phyloP scores from a whole-genome alignment of 2,329 filamentous ascomycete genomes.

The Rhynchosporium agropyri region DNA sequence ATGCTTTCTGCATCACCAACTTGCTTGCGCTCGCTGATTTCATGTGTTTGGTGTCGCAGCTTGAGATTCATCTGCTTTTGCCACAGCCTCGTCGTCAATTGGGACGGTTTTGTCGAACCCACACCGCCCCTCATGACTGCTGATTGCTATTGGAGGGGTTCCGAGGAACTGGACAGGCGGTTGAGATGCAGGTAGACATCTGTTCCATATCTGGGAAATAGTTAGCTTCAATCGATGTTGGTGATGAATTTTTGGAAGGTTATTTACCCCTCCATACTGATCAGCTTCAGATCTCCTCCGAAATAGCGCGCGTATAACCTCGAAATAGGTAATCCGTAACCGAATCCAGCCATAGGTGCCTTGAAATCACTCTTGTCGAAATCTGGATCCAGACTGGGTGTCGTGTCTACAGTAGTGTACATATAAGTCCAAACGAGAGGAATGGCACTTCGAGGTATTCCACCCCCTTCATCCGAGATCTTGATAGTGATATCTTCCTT shows the following conservation, averaged over 20 bases:
- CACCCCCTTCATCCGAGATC: conserved; percentile 93
- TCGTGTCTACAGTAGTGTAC: conserved; percentile 98
- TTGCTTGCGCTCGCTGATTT: conserved; percentile 85
- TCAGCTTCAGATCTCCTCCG: conserved; percentile 93
- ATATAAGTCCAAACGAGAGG: conserved; percentile 99
- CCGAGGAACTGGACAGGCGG: conserved; percentile 89
- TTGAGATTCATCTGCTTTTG: conserved; percentile 64
- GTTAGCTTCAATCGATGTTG: background rate
- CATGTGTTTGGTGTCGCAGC: conserved; percentile 59
- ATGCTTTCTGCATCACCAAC: conserved; percentile 85
- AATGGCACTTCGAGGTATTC: conserved; percentile 89
- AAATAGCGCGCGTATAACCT: conserved; percentile 95
- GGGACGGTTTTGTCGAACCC: conserved; percentile 46
- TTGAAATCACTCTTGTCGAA: conserved; percentile 99
- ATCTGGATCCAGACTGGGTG: conserved; percentile 91
- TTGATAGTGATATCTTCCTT: conserved; percentile 99
- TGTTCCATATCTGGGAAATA: conserved; percentile 76
- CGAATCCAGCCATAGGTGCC: conserved; percentile 97
- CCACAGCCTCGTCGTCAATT: conserved; percentile 60
- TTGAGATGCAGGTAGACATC: conserved; percentile 99
- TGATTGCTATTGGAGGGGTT: conserved; percentile 87
- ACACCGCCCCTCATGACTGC: conserved; percentile 75
- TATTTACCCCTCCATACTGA: conserved; percentile 97
- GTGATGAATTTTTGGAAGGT: background rate
- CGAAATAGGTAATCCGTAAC: conserved; percentile 95